phyloP scores from a whole-genome alignment of 768 basidiomycete species.

The Pulveroboletus sp. region DNA sequence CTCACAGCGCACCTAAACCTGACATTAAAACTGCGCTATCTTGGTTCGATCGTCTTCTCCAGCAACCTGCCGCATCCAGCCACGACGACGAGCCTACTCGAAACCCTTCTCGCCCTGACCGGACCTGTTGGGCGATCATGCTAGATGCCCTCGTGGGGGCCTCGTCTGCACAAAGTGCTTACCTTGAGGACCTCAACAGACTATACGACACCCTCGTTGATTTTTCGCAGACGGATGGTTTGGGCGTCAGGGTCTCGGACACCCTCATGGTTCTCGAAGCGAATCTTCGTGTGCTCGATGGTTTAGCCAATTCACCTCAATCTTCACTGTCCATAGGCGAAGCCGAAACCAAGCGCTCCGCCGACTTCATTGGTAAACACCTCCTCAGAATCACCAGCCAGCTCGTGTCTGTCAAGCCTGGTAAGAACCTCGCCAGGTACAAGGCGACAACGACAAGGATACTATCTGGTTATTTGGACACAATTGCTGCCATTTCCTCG shows the following conservation, averaged over 20 bases:
- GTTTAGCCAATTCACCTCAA: not conserved
- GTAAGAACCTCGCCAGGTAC: slow-evolving; percentile 15
- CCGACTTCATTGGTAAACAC: slow-evolving; percentile 29
- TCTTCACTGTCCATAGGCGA: not conserved
- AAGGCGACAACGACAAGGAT: slow-evolving; percentile 11
- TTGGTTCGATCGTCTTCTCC: slow-evolving; percentile 69
- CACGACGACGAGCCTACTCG: slow-evolving; percentile 41
- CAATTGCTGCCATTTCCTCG: slow-evolving; percentile 2
- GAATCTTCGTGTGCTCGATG: slow-evolving; percentile 35
- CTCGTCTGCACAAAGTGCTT: slow-evolving; percentile 28
- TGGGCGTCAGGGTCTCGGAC: slow-evolving; percentile 35
- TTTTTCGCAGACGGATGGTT: slow-evolving; percentile 32
- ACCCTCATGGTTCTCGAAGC: slow-evolving; percentile 41
- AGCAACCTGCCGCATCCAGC: slow-evolving; percentile 33
- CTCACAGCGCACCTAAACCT: slow-evolving; percentile 8
- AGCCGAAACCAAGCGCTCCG: slow-evolving; percentile 9
- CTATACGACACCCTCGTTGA: slow-evolving; percentile 41
- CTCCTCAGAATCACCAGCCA: not conserved
- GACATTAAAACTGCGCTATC: slow-evolving; percentile 59
- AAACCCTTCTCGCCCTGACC: slow-evolving; percentile 48
- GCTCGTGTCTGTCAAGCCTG: slow-evolving; percentile 10
- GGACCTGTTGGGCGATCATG: slow-evolving; percentile 53
- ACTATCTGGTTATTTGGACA: slow-evolving; percentile 17
- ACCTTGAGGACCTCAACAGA: slow-evolving; percentile 52
- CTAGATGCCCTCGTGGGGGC: slow-evolving; percentile 48